Evolutionary conservation across 495 filamentous ascomycete genomes (phyloP).

Genomic region (Amniculicola lignicola): DNA sequence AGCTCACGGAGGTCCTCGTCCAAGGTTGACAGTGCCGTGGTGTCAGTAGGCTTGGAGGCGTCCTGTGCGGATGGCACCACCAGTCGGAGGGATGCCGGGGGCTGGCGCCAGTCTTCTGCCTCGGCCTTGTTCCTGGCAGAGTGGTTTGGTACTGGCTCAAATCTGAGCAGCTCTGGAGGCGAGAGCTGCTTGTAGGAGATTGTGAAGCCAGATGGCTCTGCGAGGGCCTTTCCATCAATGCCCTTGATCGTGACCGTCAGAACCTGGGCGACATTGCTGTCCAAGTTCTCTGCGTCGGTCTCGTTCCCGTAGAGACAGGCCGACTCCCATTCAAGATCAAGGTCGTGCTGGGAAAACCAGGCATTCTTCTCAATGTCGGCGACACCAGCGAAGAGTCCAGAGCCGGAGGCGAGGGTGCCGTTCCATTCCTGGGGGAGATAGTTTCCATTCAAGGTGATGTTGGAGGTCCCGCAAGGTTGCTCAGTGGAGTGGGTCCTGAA

Average conservation of each 20-base stretch:
- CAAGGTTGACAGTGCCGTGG: constrained; percentile 13
- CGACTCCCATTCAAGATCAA: constrained; percentile 34
- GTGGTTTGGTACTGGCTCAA: constrained; percentile 19
- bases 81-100: constrained; percentile 31
- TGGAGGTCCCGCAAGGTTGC: constrained; percentile 31
- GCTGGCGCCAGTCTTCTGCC: constrained; percentile 31
- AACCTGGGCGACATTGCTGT: constrained; percentile 28
- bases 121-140: constrained; percentile 12
- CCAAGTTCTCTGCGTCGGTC: background rate
- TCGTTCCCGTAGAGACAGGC: constrained; percentile 29
- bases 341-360: constrained; percentile 28
- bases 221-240: constrained; percentile 28
- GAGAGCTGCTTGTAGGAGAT: constrained; percentile 34
- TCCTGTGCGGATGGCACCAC: background rate
- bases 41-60: background rate
- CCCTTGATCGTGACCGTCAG: constrained; percentile 32
- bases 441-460: constrained; percentile 35
- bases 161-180: constrained; percentile 33
- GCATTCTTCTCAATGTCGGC: constrained; percentile 25
- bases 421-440: constrained; percentile 34
- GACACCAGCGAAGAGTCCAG: constrained; percentile 23
- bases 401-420: constrained; percentile 24
- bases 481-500: constrained; percentile 30
- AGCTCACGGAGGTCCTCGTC: constrained; percentile 39
- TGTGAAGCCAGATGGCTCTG: constrained; percentile 32